Conservation (phyloP, 768 basidiomycete species). For the Xerocomus potaroensis region DNA sequence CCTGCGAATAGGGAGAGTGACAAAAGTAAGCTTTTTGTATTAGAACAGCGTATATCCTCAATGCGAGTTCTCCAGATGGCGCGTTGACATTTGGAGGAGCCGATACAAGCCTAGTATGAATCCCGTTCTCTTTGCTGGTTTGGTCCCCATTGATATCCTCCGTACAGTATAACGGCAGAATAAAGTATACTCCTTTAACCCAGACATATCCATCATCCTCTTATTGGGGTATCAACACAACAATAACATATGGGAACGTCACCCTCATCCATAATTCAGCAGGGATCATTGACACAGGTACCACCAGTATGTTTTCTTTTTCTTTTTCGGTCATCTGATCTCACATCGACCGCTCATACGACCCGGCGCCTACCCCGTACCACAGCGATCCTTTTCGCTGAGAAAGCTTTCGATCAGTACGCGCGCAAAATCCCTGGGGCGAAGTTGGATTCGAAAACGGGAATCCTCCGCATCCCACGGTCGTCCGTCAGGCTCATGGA, state of each 20-base stretch:
- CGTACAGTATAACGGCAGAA: background rate
- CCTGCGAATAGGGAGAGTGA: slow-evolving; percentile 14
- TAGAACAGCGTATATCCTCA: background rate
- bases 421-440: slow-evolving; percentile 11
- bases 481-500: slow-evolving; percentile 8
- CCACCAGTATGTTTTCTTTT: background rate
- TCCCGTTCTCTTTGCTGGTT: background rate
- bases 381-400: slow-evolving; percentile 3
- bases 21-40: slow-evolving; percentile 11
- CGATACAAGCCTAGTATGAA: background rate
- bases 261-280: background rate
- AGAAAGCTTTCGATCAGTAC: slow-evolving; percentile 10
- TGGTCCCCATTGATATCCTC: background rate
- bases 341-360: no score
- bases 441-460: background rate
- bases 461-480: slow-evolving; percentile 9
- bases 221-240: background rate
- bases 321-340: background rate
- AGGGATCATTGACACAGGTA: background rate
- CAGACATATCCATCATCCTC: background rate
- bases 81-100: background rate
- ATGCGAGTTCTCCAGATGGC: background rate
- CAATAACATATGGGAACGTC: background rate
- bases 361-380: background rate
- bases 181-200: background rate